phyloP scores from a whole-genome alignment of 2,329 filamentous ascomycete species.

The Colletotrichum sp. region DNA sequence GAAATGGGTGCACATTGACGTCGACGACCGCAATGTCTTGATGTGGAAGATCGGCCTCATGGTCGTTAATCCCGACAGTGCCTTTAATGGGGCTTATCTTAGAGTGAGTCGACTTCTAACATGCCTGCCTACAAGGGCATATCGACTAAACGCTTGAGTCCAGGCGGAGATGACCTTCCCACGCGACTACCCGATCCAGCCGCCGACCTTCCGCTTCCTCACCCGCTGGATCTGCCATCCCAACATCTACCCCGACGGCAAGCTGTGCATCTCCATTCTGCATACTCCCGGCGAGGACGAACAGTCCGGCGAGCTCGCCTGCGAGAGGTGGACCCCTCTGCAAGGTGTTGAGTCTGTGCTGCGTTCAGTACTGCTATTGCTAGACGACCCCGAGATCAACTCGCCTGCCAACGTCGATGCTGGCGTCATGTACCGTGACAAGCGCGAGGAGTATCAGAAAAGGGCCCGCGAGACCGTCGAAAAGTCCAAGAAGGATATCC shows the following conservation, averaged over 20 bases:
- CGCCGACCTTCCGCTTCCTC: conserved; percentile 87
- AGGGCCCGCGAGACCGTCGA: conserved; percentile 74
- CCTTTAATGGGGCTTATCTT: conserved; percentile 93
- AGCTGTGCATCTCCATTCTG: conserved; percentile 95
- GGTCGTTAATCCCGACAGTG: conserved; percentile 89
- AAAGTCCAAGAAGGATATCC: conserved; percentile 79
- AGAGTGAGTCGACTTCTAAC: conserved; percentile 50
- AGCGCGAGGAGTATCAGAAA: conserved; percentile 71
- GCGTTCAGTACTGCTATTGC: conserved; percentile 86
- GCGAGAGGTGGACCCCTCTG: conserved; percentile 92
- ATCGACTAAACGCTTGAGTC: background rate
- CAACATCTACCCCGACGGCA: conserved; percentile 91
- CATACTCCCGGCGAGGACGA: conserved; percentile 91
- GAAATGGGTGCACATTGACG: conserved; percentile 92
- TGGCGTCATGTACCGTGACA: conserved; percentile 81
- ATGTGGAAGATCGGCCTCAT: conserved; percentile 89
- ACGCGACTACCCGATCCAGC: conserved; percentile 85
- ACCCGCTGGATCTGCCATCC: conserved; percentile 82
- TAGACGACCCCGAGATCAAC: conserved; percentile 92
- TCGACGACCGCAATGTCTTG: conserved; percentile 83
- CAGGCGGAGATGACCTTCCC: conserved; percentile 87
- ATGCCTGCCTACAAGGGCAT: background rate
- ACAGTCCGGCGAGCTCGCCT: conserved; percentile 88
- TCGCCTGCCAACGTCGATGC: conserved; percentile 96
- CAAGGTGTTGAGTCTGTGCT: conserved; percentile 95